Evolutionary conservation across 306 rosid genomes (phyloP).

Genomic region (Dicorynia guianensis): DNA sequence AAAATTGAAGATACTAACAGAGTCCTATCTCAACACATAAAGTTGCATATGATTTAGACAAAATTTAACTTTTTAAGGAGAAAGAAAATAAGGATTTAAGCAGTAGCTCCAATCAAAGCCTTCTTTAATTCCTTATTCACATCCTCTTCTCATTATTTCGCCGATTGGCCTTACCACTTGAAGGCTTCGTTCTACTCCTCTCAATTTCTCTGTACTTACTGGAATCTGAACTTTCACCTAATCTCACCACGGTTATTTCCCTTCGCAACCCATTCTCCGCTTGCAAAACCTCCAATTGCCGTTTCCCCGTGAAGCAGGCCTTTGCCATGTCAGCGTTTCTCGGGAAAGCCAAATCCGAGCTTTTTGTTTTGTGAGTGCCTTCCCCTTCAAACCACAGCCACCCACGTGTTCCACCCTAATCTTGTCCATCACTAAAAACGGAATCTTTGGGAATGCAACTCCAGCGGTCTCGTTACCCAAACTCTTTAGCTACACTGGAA

Average conservation of each 20-base stretch:
- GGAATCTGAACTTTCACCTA: slow-evolving; percentile 26
- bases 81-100: background rate
- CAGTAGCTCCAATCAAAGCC: slow-evolving; percentile 45
- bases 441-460: slow-evolving; percentile 61
- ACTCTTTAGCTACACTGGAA: slow-evolving; percentile 64
- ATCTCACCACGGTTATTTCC: slow-evolving; percentile 46
- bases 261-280: slow-evolving; percentile 74
- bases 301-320: slow-evolving; percentile 63
- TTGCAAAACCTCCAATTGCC: slow-evolving; percentile 71
- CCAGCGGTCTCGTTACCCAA: slow-evolving; percentile 40
- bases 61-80: no score
- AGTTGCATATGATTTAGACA: no score
- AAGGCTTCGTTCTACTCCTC: slow-evolving; percentile 36
- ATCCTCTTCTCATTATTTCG: slow-evolving; percentile 55
- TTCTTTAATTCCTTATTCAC: slow-evolving; percentile 66
- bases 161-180: slow-evolving; percentile 42
- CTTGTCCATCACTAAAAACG: slow-evolving; percentile 89
- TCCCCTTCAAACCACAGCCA: slow-evolving; percentile 43
- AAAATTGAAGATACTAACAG: no score
- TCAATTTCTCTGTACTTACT: slow-evolving; percentile 50
- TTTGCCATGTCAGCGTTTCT: slow-evolving; percentile 60
- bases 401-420: slow-evolving; percentile 85
- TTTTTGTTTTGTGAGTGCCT: background rate
- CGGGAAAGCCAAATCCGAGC: slow-evolving; percentile 21
- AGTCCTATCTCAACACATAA: no score